Base-by-base conservation (phyloP, 139 green algal genomes). In the Tetraselmis chui region DNA sequence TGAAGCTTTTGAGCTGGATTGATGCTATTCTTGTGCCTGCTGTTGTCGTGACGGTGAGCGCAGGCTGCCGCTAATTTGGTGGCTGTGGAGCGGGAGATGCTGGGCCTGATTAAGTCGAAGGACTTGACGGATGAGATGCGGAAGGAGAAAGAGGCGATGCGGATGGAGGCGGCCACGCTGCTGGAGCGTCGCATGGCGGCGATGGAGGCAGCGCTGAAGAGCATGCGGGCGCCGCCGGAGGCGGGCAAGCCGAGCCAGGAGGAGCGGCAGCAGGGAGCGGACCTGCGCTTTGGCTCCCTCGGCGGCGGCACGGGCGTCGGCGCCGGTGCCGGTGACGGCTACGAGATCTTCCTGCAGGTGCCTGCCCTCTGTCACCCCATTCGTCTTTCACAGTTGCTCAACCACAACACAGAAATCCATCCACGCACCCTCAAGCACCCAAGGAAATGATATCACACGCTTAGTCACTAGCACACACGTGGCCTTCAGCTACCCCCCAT, bases 271-370 rank as follows among this genome's bases (percentile, higher is more conserved):
- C 78, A 76, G 23, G 85, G 85, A 1, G 85, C 82, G n/a, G 85
- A 89, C 74, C 77, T 86, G 29, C 77, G 82, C 77, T 89, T 89
- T 77, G 28, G 81, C 30, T 81, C 85, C 81, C 74, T 30, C 32
- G 83, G 86, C 22, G 87, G 84, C 23, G 81, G 83, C 25, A 91
- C 82, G 67, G 89, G 85, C 30, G 91, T 89, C 32, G 91, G 91
- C 1, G 90, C 92, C 29, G 91, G 92, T 2, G 87, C 89, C 1
- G 96, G 96, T 79, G 94, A 86, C 32, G 96, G 96, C 1, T 91
- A 92, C 78, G 95, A 99, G 88, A 94, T 99, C 89, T 92, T 99
- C 80, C 87, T 99, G 81, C 95, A 98, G 88, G 89, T 90, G 77
- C 31, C 30, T 2, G 58, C 23, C n/a, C 18, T 28, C 0, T 0